Conservation (phyloP, 192 early-diverging fungal species). For the Physocladia obscura region DNA sequence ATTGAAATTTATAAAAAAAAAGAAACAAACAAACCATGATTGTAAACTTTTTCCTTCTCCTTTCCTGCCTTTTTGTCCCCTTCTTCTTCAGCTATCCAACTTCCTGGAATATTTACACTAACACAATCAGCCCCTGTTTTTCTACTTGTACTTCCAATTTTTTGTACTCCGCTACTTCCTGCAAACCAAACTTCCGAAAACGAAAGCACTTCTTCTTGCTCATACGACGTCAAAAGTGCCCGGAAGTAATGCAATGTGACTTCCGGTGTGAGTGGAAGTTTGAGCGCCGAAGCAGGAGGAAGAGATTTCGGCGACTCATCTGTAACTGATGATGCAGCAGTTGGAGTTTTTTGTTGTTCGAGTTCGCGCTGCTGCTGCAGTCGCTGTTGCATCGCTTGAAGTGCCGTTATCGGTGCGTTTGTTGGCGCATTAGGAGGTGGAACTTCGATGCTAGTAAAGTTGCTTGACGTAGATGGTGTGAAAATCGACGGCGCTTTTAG, state of each 20-base stretch:
- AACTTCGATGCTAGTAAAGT: background rate
- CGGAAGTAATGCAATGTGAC: conserved; percentile 45
- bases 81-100: conserved; percentile 2
- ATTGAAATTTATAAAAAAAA: too few relatives aligned
- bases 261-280: conserved; percentile 45
- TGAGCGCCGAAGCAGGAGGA: conserved; percentile 24
- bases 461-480: too few relatives aligned
- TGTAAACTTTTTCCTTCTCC: conserved; percentile 31
- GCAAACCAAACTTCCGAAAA: conserved; percentile 86
- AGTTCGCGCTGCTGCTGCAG: too few relatives aligned
- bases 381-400: background rate
- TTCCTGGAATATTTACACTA: conserved; percentile 56
- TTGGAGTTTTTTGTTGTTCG: background rate
- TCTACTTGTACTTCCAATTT: conserved; percentile 62
- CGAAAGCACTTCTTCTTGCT: conserved; percentile 82
- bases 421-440: background rate
- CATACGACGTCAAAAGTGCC: conserved; percentile 71
- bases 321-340: background rate
- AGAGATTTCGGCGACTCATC: background rate
- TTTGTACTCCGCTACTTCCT: conserved; percentile 62
- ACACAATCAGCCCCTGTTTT: conserved; percentile 59
- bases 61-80: conserved; percentile 20
- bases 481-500: too few relatives aligned
- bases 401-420: background rate
- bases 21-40: too few relatives aligned